Evolutionary conservation across 164 flowering plant species (phyloP), one percentile per base, ranked within the genome.

Genomic region (Saururus chinensis): DNA sequence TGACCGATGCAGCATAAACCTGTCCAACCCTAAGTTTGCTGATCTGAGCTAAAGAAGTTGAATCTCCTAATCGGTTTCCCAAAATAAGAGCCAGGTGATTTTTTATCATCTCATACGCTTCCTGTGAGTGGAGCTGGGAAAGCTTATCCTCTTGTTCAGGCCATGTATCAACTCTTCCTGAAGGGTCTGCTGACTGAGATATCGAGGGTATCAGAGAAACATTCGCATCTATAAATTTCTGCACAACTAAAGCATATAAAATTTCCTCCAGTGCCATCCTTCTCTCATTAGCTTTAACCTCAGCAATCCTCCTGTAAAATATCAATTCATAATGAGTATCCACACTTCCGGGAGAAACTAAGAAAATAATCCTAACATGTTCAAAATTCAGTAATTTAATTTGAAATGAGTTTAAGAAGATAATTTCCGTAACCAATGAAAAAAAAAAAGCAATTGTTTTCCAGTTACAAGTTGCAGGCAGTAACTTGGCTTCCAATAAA

Each of bases 1-100:
- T 89, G 19, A 92, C 77, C 0, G 96, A 92, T 11, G 98, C 98
- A 49, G 96, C 95, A 77, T 89, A 92, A 4, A 87, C 95, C 73
- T 92, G 95, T 55, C 96, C 98, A 56, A 86, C 84, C 74, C 86
- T 77, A 14, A 87, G 80, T 66, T 89, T 89, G 80, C 93, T 87
- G 56, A 89, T 85, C 70, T 86, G 82, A 6, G 87, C 89, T 13
- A 84, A 76, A 14, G 88, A 61, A 23, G 67, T 72, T 0, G 81
- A 66, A 56, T 87, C 88, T 20, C 73, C 76, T 9, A 80, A 19
- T 9, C 87, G 73, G 52, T 79, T 84, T 19, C 98, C 96, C 42
- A 92, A 69, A 57, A 92, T 84, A 49, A 92, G 81, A 64, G 91
- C 62, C 9, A 92, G 81, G 70, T 92, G 96, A 68, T 87, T 89